Evolutionary conservation across 208 protist genomes (phyloP).

Genomic region (Trypanosoma caninum): DNA sequence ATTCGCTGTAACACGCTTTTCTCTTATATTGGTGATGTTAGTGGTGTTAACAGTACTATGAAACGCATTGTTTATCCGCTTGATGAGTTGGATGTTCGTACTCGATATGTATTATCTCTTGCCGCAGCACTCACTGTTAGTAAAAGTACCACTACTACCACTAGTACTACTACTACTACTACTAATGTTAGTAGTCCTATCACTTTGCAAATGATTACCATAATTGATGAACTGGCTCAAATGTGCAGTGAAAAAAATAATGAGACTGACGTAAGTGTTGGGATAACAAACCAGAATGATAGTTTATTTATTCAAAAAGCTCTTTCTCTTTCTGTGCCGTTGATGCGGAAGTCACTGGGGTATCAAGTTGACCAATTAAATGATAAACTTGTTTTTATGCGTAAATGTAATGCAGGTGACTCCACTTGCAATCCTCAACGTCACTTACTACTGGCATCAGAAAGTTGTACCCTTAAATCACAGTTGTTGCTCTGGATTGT

Average conservation of each 20-base stretch:
- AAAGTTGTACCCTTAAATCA: too few species aligned
- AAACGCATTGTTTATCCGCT: constrained; percentile 22
- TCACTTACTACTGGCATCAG: not conserved
- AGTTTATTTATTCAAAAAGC: not conserved
- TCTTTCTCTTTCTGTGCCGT: constrained; percentile 8
- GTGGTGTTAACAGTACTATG: not conserved
- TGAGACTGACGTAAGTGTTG: not conserved
- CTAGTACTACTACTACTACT: not conserved
- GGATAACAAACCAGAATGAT: not conserved
- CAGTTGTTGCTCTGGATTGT: constrained; percentile 20
- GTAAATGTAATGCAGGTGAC: not conserved
- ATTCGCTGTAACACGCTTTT: constrained; percentile 8
- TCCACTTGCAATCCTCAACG: not conserved
- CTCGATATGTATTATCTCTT: constrained; percentile 26
- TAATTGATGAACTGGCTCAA: too few species aligned
- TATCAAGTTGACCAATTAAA: not conserved
- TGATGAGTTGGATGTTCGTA: constrained; percentile 30
- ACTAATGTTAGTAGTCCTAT: not conserved
- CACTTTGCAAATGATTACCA: too few species aligned
- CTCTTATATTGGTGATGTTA: not conserved
- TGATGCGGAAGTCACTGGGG: constrained; percentile 11
- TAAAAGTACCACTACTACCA: too few species aligned
- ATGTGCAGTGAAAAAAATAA: not conserved
- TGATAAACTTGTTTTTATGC: not conserved
- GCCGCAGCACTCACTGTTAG: too few species aligned